Evolutionary conservation across 768 basidiomycete genomes (phyloP).

Genomic region (Lactarius tabidus): DNA sequence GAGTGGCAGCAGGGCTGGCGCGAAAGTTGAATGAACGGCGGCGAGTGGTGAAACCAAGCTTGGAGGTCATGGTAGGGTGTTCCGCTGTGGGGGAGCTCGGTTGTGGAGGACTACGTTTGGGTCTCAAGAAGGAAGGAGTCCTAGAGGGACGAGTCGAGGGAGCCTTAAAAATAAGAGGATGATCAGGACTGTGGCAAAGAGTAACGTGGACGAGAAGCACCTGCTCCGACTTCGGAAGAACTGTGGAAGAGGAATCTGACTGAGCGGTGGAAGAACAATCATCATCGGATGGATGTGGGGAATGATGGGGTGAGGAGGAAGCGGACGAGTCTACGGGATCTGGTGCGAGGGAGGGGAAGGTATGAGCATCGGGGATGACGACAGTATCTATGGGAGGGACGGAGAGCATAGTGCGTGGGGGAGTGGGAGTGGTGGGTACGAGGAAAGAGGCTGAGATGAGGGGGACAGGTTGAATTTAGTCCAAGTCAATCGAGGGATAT

Average conservation of each 20-base stretch:
- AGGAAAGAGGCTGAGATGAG: slow-evolving; percentile 13
- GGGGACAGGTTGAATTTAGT: neutral
- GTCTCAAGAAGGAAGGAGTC: slow-evolving; percentile 15
- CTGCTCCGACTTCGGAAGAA: slow-evolving; percentile 14
- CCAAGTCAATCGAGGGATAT: neutral
- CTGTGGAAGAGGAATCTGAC: slow-evolving; percentile 12
- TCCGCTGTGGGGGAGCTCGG: slow-evolving; percentile 27
- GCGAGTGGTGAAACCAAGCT: slow-evolving; percentile 24
- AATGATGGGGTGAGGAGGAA: slow-evolving; percentile 14
- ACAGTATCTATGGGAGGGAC: neutral
- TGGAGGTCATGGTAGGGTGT: slow-evolving; percentile 31
- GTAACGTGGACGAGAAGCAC: slow-evolving; percentile 5
- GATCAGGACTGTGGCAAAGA: slow-evolving; percentile 20
- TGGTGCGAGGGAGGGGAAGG: slow-evolving; percentile 34
- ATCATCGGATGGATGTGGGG: slow-evolving; percentile 4
- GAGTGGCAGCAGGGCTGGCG: slow-evolving; percentile 25
- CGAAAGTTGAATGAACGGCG: slow-evolving; percentile 28
- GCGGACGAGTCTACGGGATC: slow-evolving; percentile 26
- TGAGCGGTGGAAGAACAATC: neutral
- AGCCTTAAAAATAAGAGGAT: slow-evolving; percentile 9
- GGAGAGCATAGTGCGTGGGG: slow-evolving; percentile 12
- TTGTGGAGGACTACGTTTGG: slow-evolving; percentile 23
- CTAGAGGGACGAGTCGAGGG: slow-evolving; percentile 13
- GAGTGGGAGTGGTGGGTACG: slow-evolving; percentile 10
- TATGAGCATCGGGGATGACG: slow-evolving; percentile 36